Evolutionary conservation across 2,329 filamentous ascomycete species (phyloP).

Genomic region (Anisogramma anomala): DNA sequence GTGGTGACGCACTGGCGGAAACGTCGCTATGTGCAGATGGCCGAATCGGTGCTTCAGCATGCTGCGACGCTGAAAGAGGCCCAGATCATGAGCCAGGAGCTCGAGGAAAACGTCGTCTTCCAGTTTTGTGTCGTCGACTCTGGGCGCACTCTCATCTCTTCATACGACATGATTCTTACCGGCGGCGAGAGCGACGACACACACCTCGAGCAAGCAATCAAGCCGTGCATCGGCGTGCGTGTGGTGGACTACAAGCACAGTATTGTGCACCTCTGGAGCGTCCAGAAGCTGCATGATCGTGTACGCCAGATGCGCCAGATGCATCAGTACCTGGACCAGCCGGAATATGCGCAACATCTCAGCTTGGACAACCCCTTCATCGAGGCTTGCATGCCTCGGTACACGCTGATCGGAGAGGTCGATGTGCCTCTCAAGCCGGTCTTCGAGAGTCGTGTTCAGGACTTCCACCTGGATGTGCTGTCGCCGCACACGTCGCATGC

Average conservation of each 20-base stretch:
- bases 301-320: slow-evolving; percentile 91
- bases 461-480: slow-evolving; percentile 80
- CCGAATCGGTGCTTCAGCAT: slow-evolving; percentile 79
- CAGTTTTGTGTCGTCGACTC: slow-evolving; percentile 87
- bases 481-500: slow-evolving; percentile 88
- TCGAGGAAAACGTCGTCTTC: slow-evolving; percentile 86
- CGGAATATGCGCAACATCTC: slow-evolving; percentile 88
- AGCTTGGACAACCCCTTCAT: slow-evolving; percentile 87
- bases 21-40: slow-evolving; percentile 85
- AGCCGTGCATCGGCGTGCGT: slow-evolving; percentile 82
- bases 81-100: slow-evolving; percentile 93
- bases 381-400: slow-evolving; percentile 82
- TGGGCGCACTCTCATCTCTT: slow-evolving; percentile 80
- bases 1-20: slow-evolving; percentile 67
- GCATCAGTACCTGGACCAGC: slow-evolving; percentile 90
- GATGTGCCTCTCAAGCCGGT: slow-evolving; percentile 88
- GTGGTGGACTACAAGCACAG: slow-evolving; percentile 82
- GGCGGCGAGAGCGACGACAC: slow-evolving; percentile 76
- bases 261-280: slow-evolving; percentile 85
- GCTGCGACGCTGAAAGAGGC: slow-evolving; percentile 86
- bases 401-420: slow-evolving; percentile 82
- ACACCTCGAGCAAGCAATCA: slow-evolving; percentile 66
- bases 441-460: slow-evolving; percentile 87
- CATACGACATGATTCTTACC: slow-evolving; percentile 92
- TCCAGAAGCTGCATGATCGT: slow-evolving; percentile 81